Percentiles rank a stretch among this genome's conserved stretches.
Evolutionary conservation across 1,284 basidiomycete species (phyloP).

Genomic region (Veloboletus limbatus): DNA sequence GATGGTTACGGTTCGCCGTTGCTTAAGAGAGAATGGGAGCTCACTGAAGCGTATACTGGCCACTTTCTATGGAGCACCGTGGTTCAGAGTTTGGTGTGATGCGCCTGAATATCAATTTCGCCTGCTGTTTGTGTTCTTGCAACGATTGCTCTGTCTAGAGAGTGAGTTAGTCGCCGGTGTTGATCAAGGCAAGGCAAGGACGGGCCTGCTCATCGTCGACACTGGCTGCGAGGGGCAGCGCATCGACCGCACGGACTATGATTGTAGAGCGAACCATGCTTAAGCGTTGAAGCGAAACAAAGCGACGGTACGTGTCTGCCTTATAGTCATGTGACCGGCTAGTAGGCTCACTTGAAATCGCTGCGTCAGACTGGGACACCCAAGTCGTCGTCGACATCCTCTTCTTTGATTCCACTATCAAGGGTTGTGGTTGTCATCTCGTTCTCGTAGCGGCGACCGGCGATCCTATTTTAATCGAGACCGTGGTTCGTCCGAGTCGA

Average conservation of each 20-base stretch:
- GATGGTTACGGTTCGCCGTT: neutral
- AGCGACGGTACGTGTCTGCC: neutral
- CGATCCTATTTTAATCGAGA: too few relatives aligned
- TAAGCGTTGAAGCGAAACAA: neutral
- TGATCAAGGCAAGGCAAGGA: conserved; percentile 2
- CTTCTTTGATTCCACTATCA: neutral
- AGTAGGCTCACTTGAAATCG: too few relatives aligned
- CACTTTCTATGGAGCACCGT: conserved; percentile 95
- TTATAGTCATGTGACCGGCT: conserved; percentile 20
- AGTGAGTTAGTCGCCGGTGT: conserved; percentile 6
- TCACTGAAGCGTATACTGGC: conserved; percentile 90
- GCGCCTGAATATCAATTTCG: conserved; percentile 93
- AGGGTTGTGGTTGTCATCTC: neutral
- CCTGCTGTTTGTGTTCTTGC: conserved; percentile 97
- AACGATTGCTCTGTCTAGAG: conserved; percentile 85
- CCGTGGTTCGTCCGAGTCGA: too few relatives aligned
- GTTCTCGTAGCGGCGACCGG: too few relatives aligned
- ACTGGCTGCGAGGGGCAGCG: conserved; percentile 88
- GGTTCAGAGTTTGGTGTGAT: conserved; percentile 94
- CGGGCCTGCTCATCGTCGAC: conserved; percentile 92
- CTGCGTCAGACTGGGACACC: too few relatives aligned
- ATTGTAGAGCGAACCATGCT: conserved; percentile 89
- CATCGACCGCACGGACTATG: conserved; percentile 88
- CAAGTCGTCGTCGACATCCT: too few relatives aligned
- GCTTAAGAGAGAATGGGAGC: conserved; percentile 20